Base-by-base conservation (phyloP, 2,329 filamentous ascomycete species). In the Lasiodiplodia sp. region DNA sequence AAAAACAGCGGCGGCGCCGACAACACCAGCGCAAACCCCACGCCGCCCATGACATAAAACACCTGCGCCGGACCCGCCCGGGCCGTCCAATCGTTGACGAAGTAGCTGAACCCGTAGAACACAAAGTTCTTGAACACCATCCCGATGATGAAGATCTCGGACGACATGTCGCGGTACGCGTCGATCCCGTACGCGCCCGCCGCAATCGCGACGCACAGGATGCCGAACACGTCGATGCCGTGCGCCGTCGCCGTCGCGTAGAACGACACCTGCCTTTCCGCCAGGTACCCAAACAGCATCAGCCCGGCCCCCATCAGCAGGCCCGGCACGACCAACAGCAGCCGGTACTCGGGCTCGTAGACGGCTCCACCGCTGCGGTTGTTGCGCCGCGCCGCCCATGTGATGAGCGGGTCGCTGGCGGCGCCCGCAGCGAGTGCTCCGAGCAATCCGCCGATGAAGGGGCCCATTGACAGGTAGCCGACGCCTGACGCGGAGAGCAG, bases 91-190 rank as follows among this genome's bases (percentile, higher is more conserved):
- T 82, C 75, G 69, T 82, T 83, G 21, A 82, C 77, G 66, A 82
- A 82, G 60, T 81, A 81, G 11, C 77, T 78, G 67, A 82, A 80
- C 1, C 78, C 80, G 58, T 81, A 83, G 66, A 82, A 80, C n/a
- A 82, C 68, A 40, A 83, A 75, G 70, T 83, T 83, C 75, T 83
- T 83, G 70, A 82, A 75, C 28, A 81, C 73, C 81, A 83, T 83
- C 55, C 76, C 78, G 7, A 77, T 76, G 68, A 83, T 82, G 73
- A 83, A 83, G 31, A 82, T 77, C 73, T 83, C 81, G 11, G 75
- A 78, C 55, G 75, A 78, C 75, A 82, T 80, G 66, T 79, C 77
- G 37, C 80, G 73, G 71, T 76, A 82, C 2, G 80, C 78, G 52
- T 82, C 80, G 10, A 82, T 75, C 4, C 75, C 75, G 68, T 82